Base-by-base conservation (phyloP, 148 eudicot species). In the Fagopyrum tataricum region DNA sequence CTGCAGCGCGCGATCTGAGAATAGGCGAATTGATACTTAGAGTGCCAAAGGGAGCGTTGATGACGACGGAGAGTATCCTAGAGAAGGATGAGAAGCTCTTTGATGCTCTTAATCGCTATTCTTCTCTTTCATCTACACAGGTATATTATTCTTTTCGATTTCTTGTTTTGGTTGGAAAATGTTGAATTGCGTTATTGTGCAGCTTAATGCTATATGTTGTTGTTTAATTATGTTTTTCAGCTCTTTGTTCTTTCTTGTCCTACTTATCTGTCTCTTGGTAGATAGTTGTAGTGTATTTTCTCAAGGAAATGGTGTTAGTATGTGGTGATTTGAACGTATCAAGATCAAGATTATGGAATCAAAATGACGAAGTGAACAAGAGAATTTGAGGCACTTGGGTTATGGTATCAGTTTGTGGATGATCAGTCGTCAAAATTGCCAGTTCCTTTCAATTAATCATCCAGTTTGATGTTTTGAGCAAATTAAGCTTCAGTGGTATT, bases 21-120 rank as follows among this genome's bases (percentile, higher is more conserved):
- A 89, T 82, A 81, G 98, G 98, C 21, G 98, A 94, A 73, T 78
- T 91, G 79, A 85, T 94, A 64, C 80, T 94, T 6, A 94, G 88
- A 79, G 98, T 88, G 18, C 98, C 97, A 1, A 87, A 88, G 75
- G 75, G 75, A 12, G 89, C 89, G 47, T 72, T 94, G 56, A 76
- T 94, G 87, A 89, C 90, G 0, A 87, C 74, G 23, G 80, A 88
- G 43, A 77, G 82, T 77, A 78, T 89, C 3, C 56, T 84, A 67
- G 61, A 78, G 58, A 77, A 82, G 56, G 93, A 91, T 79, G 81
- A 51, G 0, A 73, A 13, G 7, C 81, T 91, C 39, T 80, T 85
- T 46, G 17, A 52, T 78, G 82, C 87, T 73, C 31, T 89, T 40
- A 67, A 73, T 12, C 67, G 68, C 6, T 78, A 85, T 81, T 82